Base-by-base conservation (phyloP, 2,329 filamentous ascomycete species). In the Colletotrichum tamarilloi region DNA sequence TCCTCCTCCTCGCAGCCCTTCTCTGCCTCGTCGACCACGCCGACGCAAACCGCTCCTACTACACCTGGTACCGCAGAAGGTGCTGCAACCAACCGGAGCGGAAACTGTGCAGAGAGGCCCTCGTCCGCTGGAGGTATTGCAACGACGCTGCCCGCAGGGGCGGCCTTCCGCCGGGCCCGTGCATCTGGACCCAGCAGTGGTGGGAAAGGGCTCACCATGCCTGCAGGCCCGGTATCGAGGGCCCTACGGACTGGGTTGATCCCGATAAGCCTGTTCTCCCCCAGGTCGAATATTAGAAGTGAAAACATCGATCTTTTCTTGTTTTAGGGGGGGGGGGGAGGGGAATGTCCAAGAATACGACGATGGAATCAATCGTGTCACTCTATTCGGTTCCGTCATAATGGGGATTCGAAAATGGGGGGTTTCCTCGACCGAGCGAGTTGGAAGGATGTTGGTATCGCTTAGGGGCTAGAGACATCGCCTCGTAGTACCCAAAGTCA, bases 201-300 rank as follows among this genome's bases (percentile, higher is more conserved):
- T 32, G 22, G n/a, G 49, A 53, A 14, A 35, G 52, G 12, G 14
- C 46, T 22, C 28, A n/a, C 8, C 16, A 53, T 6, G 62, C 62
- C 14, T 64, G 62, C 30, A 49, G 62, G 42, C 62, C 62, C 8
- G 62, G 62, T n/a, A 64, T 64, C 49, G 62, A 64, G 22, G 46
- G 46, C 30, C 62, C 62, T 7, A 9, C 28, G 4, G 46, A 64
- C 62, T 64, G 62, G 62, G 52, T 35, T 7, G 62, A 64, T n/a
- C 28, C 52, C 28, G 62, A 64, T 22, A 64, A 64, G 30, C 62
- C 62, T n/a, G 22, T 11, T 22, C n/a, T 28, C 11, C 42, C 42
- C 19, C 5, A 42, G 16, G 1, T 16, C 38, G 16, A 42, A 19
- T 42, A 42, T 16, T 42, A 42, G 19, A n/a, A 49, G 38, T 49